Evolutionary conservation across 1,139 yeast genomes (phyloP).

Genomic region (Yamadazyma taylorii): DNA sequence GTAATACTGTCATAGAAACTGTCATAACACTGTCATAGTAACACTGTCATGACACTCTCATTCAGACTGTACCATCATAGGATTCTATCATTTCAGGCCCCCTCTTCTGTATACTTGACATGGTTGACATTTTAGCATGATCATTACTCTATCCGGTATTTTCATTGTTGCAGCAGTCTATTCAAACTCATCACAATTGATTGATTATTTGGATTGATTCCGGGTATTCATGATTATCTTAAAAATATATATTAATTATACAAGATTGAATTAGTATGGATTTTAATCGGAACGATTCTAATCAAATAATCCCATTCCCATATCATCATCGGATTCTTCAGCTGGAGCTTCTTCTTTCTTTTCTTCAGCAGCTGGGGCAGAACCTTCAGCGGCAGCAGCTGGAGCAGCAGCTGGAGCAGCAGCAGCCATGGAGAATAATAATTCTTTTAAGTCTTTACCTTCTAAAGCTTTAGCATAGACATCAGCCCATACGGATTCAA

Average conservation of each 20-base stretch:
- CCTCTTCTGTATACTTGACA: no score
- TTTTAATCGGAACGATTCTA: slow-evolving; percentile 20
- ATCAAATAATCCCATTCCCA: slow-evolving; percentile 65
- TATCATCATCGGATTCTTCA: slow-evolving; percentile 80
- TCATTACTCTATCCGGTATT: no score
- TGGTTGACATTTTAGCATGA: no score
- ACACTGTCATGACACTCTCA: no score
- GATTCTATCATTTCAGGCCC: no score
- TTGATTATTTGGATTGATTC: no score
- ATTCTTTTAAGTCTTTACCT: slow-evolving; percentile 93
- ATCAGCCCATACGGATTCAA: slow-evolving; percentile 91
- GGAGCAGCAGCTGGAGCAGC: slow-evolving; percentile 44
- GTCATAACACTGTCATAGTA: no score
- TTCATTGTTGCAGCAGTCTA: no score
- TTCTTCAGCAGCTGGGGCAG: slow-evolving; percentile 52
- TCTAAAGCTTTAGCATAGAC: slow-evolving; percentile 95
- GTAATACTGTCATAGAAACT: no score
- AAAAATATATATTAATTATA: slow-evolving; percentile 3
- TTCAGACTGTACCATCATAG: no score
- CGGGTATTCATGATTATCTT: no score
- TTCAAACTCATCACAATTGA: no score
- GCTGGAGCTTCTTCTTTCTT: slow-evolving; percentile 59
- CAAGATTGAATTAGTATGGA: not conserved
- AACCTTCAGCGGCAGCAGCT: slow-evolving; percentile 58
- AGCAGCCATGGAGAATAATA: slow-evolving; percentile 75